Evolutionary conservation across 2,329 filamentous ascomycete genomes (phyloP), one percentile per base, ranked within the genome.

Genomic region (Paecilomyces sp.): DNA sequence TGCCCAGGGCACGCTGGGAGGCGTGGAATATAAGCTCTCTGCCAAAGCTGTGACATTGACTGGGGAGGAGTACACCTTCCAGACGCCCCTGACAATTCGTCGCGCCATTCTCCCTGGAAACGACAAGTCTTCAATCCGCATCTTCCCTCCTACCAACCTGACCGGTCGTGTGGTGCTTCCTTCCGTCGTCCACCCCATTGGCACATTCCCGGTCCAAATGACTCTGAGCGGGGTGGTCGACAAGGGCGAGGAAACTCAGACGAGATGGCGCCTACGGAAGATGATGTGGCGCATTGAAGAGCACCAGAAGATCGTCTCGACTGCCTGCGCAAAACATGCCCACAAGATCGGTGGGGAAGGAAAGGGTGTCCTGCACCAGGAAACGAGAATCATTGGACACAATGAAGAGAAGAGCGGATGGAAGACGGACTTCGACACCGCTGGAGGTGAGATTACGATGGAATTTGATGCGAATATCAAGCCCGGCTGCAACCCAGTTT

Each of bases 91-190:
- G 53, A 81, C 87, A 58, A 83, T 97, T 66, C 88, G 88, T 77
- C 90, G 93, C 62, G 89, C 92, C 34, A 85, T 97, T 28, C 82
- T 88, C 57, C 85, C 90, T 2, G 89, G 91, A 55, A 82, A 84
- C 57, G 91, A 95, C 62, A 93, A 95, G 76, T 88, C 92, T 76
- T 95, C 90, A 15, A 87, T 96, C 63, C 91, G 93, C 70, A 90
- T 97, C 70, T 99, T 99, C 77, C 94, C 93, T 55, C 93, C 94
- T 0, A 99, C 94, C 66, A 94, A 96, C 77, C 88, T 99, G 69
- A 92, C 91, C 65, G 90, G 91, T 60, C 88, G 87, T 69, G 89
- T 94, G 63, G 87, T 91, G 68, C 88, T 96, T 64, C 88, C 88
- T 54, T 86, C 90, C 41, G 85, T 96, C 64, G 87, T 97, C 63